These are phyloP conservation scores for Trichoderma semiorbis DNA, from an alignment of 2,329 filamentous ascomycete species.

Conservation along the genomic window DNA sequence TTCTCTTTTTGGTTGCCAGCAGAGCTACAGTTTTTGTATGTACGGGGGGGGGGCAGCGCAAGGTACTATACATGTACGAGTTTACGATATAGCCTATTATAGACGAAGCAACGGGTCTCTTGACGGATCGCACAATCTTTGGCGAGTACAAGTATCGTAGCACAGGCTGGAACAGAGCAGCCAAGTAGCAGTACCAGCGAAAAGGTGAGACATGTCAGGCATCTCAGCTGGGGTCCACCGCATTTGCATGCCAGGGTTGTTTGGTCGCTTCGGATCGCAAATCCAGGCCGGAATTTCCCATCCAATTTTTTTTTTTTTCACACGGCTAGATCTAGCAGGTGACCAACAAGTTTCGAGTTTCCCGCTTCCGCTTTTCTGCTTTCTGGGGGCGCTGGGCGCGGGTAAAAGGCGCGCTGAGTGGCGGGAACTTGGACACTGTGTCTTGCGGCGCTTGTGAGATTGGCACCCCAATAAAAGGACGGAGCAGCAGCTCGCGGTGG, in stretches of 20 bases:
- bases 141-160: background rate
- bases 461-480: background rate
- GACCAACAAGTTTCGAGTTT: background rate
- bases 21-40: background rate
- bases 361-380: background rate
- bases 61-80: background rate
- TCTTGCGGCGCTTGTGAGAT: background rate
- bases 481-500: background rate
- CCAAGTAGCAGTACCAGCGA: background rate
- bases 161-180: background rate
- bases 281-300: background rate
- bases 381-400: background rate
- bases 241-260: background rate
- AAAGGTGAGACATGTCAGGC: background rate
- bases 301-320: background rate
- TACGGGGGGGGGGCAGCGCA: background rate
- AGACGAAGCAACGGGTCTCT: background rate
- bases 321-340: constrained; percentile 7
- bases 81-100: background rate
- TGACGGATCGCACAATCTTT: background rate
- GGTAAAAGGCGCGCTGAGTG: background rate
- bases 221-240: constrained; percentile 4
- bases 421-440: constrained; percentile 1
- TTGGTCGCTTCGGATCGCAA: background rate
- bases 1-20: background rate